phyloP scores from a whole-genome alignment of 2,329 filamentous ascomycete genomes.

The Calonectria pauciramosa region DNA sequence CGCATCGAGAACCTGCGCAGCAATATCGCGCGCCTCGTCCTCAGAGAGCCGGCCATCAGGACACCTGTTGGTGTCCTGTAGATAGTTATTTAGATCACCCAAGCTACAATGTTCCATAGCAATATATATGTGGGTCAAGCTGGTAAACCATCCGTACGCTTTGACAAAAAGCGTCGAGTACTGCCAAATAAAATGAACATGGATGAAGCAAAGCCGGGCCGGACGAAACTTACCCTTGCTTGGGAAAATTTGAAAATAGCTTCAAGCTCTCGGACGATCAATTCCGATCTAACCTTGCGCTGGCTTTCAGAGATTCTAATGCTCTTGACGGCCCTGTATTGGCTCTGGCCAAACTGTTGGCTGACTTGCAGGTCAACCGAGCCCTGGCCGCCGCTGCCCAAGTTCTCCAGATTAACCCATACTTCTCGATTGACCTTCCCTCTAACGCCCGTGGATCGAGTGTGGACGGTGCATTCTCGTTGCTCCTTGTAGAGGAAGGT shows the following conservation, averaged over 20 bases:
- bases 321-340: not conserved
- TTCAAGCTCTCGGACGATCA: not conserved
- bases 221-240: not conserved
- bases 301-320: not conserved
- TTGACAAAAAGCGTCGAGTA: not conserved
- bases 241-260: constrained; percentile 13
- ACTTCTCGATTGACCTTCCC: not conserved
- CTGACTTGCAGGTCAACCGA: not conserved
- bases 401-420: not conserved
- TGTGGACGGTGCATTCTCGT: not conserved
- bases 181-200: not conserved
- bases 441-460: not conserved
- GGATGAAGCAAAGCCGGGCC: not conserved
- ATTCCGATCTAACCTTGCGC: not conserved
- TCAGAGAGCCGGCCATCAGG: not conserved
- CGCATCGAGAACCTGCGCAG: not conserved
- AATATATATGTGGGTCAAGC: not conserved
- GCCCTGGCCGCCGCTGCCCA: not conserved
- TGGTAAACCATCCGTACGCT: constrained; percentile 3
- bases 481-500: not conserved
- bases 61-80: not conserved
- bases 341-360: not conserved
- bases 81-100: not conserved
- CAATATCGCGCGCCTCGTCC: not conserved
- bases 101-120: constrained; percentile 3